Evolutionary conservation across 2,329 filamentous ascomycete species (phyloP), one percentile per base, ranked within the genome.

Genomic region (Aplosporella prunicola): DNA sequence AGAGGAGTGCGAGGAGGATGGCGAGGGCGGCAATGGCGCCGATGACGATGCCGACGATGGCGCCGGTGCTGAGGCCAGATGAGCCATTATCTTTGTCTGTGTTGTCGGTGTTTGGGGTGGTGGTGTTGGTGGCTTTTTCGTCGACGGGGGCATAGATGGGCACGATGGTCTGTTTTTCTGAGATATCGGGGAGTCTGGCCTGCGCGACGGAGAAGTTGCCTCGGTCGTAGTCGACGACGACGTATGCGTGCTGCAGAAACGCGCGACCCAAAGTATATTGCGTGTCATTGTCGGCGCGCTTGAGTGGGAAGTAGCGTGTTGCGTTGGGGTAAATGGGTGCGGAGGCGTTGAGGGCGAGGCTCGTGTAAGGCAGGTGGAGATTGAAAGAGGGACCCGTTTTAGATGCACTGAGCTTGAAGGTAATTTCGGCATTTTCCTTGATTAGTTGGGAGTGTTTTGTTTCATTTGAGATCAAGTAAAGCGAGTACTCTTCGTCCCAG

Each of bases 161-260:
- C 9, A 54, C 23, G 60, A 64, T 18, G 59, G 63, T 43, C 64
- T 62, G 9, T 43, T 53, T 22, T 50, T 43, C 45, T 2, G 66
- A 60, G 9, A 64, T 46, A 51, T 31, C 60, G 45, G n/a, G 74
- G 67, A 49, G 75, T 71, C 34, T 50, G 48, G 74, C 74, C 47
- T 76, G 70, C 38, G 76, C 67, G 16, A 79, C 48, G 2, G 48
- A 51, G 33, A 55, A 53, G 16, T 44, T 51, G 15, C 42, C 30
- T 7, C 43, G 35, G 22, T 51, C 59, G 37, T 60, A 62, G 29
- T 64, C 55, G 1, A 53, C 56, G 5, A 58, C 51, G 6, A 64
- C 28, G 43, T 64, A 58, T n/a, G 60, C 60, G 38, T 61, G 60
- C 41, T 63, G 60, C 10, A 64, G 45, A 27, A 64, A 62, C 1